Conservation (phyloP, 75 land plant genomes). For the Sequoiadendron giganteum region DNA sequence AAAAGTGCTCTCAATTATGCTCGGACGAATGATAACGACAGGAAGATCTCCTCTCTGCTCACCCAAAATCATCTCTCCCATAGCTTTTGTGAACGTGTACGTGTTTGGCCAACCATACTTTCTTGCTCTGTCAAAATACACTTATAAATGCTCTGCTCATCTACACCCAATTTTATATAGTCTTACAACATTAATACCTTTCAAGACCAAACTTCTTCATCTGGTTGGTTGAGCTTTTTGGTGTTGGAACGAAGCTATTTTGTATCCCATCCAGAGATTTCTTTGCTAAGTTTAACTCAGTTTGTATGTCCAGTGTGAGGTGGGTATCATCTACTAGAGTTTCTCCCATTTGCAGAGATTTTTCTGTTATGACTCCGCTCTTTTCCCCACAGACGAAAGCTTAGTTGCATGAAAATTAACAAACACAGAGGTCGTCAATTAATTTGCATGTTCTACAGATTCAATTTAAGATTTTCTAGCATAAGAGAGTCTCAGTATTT, state of each 20-base stretch:
- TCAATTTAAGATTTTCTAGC: neutral
- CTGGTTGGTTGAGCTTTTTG: neutral
- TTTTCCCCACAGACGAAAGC: neutral
- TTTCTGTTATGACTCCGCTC: neutral
- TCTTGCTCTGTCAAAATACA: conserved; percentile 44
- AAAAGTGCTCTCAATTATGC: conserved; percentile 67
- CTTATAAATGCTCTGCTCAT: neutral
- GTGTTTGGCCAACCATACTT: conserved; percentile 82
- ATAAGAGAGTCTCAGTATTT: neutral
- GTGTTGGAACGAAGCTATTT: neutral
- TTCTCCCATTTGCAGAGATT: neutral
- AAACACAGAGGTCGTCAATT: neutral
- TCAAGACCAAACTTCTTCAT: neutral
- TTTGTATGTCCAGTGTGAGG: neutral
- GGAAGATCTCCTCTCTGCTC: conserved; percentile 36
- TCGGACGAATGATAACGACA: conserved; percentile 61
- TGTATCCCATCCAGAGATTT: neutral
- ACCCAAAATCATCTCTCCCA: conserved; percentile 73
- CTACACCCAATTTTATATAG: neutral
- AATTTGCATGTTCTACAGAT: too few species aligned
- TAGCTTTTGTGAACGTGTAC: conserved; percentile 77
- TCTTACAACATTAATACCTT: neutral
- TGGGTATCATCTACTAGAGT: neutral
- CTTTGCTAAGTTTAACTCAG: neutral
- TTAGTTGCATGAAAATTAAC: neutral